A percentile compares a stretch with the other conserved stretches of the same genome.
Evolutionary conservation across 129 eudicot genomes (phyloP).

Genomic region (Apium graveolens): DNA sequence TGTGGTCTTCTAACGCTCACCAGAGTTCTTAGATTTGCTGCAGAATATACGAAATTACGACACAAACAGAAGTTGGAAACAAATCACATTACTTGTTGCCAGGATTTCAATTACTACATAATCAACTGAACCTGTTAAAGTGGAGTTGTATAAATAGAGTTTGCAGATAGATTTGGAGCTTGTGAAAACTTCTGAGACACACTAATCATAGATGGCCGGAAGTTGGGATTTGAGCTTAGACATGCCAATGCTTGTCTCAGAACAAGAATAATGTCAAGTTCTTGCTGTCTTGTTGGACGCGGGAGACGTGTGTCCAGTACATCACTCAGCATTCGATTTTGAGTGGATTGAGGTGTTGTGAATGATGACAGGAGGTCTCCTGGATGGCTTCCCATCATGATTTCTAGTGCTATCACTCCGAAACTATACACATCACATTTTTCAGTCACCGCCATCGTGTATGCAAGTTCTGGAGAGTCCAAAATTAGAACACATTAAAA

Average conservation of each 20-base stretch:
- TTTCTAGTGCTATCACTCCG: background rate
- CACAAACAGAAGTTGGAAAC: no score
- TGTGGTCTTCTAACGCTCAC: no score
- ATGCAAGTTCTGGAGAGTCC: background rate
- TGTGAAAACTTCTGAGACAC: background rate
- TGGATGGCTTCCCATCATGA: background rate
- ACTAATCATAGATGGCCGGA: background rate
- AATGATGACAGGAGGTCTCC: background rate
- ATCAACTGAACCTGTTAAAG: background rate
- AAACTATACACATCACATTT: slow-evolving; percentile 3
- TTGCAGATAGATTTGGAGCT: background rate
- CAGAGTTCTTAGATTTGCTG: no score
- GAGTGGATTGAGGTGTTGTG: background rate
- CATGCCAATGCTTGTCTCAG: background rate
- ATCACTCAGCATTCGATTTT: background rate
- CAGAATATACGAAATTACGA: no score
- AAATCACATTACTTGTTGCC: no score
- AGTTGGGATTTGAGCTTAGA: background rate
- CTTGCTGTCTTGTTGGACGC: background rate
- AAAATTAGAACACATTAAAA: background rate
- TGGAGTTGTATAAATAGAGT: background rate
- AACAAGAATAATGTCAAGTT: background rate
- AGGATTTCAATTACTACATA: background rate
- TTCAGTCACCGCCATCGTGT: background rate
- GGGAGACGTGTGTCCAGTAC: background rate